Evolutionary conservation across 73 alveolate genomes (phyloP).

Genomic region (Paramecium caudatum): DNA sequence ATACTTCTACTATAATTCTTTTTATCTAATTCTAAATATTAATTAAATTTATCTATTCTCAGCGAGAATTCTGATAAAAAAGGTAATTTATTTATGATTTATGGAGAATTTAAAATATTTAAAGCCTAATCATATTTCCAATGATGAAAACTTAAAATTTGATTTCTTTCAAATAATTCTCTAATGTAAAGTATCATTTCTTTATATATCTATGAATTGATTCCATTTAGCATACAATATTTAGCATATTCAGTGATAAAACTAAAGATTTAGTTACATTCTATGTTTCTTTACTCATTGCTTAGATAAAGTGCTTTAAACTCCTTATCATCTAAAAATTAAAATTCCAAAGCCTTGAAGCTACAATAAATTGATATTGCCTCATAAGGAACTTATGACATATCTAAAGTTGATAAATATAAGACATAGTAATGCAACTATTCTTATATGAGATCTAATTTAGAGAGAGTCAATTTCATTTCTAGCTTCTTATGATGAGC

Average conservation of each 20-base stretch:
- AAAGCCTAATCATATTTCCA: slow-evolving; percentile 16
- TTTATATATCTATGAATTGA: neutral
- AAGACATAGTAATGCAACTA: neutral
- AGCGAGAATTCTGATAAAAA: neutral
- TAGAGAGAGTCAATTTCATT: neutral
- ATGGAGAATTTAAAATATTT: neutral
- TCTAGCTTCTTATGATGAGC: neutral
- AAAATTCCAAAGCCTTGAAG: neutral
- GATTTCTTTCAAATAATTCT: slow-evolving; percentile 35
- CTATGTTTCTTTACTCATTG: neutral
- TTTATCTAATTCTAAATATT: slow-evolving; percentile 43
- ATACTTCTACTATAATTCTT: neutral
- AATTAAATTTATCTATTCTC: slow-evolving; percentile 21
- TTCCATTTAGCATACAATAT: neutral
- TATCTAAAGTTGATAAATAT: too few relatives aligned
- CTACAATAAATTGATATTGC: neutral
- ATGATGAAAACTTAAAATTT: neutral
- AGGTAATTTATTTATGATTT: neutral
- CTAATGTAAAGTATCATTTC: neutral
- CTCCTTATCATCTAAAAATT: slow-evolving; percentile 38
- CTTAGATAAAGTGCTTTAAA: neutral
- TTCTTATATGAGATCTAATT: neutral
- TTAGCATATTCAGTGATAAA: neutral
- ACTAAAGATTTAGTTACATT: neutral
- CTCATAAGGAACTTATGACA: neutral